Percentiles rank a stretch among this genome's conserved stretches.
Evolutionary conservation across 352 stramenopile species (phyloP).

Genomic region (Thalassiosira livingstoniorum): DNA sequence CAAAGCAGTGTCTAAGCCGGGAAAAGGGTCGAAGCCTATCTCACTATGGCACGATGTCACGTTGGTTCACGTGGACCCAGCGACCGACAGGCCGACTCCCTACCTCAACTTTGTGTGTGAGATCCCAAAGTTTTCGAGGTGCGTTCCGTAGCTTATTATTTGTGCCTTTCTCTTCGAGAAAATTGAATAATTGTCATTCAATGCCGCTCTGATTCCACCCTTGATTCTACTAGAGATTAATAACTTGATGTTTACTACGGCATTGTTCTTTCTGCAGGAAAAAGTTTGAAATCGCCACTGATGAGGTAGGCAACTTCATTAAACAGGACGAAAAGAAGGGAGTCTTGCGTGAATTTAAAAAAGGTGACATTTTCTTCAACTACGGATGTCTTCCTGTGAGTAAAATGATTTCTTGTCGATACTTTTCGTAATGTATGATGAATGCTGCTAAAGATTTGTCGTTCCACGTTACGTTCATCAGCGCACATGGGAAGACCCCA

Average conservation of each 20-base stretch:
- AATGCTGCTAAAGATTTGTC: background rate
- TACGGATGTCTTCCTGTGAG: conserved; percentile 95
- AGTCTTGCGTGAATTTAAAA: conserved; percentile 90
- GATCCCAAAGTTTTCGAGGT: conserved; percentile 91
- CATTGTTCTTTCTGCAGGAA: conserved; percentile 91
- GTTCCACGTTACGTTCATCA: background rate
- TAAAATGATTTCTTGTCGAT: background rate
- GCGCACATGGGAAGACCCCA: conserved; percentile 99
- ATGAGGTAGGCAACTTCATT: conserved; percentile 92
- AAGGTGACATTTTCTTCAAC: conserved; percentile 92
- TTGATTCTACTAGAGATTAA: too few species aligned
- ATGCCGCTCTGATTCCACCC: too few species aligned
- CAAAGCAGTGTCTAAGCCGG: conserved; percentile 80
- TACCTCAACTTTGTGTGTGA: conserved; percentile 96
- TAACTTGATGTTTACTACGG: too few species aligned
- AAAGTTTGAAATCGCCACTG: conserved; percentile 98
- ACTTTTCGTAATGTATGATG: too few species aligned
- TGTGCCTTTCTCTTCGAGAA: background rate
- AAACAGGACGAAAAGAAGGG: conserved; percentile 98
- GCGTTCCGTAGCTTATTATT: background rate
- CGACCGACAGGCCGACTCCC: conserved; percentile 84
- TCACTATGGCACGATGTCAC: conserved; percentile 95
- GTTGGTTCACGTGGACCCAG: conserved; percentile 86
- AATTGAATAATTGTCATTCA: background rate
- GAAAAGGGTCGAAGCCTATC: conserved; percentile 86